These are phyloP conservation scores for Prototheca stagnorum DNA, from an alignment of 163 green algal genomes.

Conservation along the genomic window DNA sequence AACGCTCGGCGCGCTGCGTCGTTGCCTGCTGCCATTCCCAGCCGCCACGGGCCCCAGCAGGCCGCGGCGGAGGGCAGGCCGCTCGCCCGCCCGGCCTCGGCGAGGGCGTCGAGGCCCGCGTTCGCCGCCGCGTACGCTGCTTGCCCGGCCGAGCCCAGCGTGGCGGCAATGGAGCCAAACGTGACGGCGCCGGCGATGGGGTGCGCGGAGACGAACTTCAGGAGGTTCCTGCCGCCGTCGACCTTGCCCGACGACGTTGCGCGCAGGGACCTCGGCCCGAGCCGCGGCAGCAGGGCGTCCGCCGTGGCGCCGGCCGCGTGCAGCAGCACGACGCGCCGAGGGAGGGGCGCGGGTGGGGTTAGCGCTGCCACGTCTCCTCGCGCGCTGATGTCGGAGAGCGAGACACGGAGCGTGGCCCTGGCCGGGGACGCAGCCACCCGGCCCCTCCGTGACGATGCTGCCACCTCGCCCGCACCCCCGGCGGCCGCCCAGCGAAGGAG, in stretches of 20 bases:
- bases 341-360: no score
- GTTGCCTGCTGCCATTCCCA: slow-evolving; percentile 54
- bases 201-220: background rate
- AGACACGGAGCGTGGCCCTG: no score
- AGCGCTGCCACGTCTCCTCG: no score
- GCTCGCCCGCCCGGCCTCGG: background rate
- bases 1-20: no score
- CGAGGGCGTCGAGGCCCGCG: slow-evolving; percentile 25
- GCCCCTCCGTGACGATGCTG: no score
- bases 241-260: slow-evolving; percentile 37
- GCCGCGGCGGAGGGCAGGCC: slow-evolving; percentile 23
- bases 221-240: no score
- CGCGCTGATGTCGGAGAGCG: no score
- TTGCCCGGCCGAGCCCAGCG: slow-evolving; percentile 44
- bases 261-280: slow-evolving; percentile 11
- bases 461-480: background rate
- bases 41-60: slow-evolving; percentile 60
- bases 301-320: slow-evolving; percentile 22
- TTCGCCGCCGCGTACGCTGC: slow-evolving; percentile 74
- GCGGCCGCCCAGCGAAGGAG: slow-evolving; percentile 36
- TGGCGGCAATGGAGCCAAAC: slow-evolving; percentile 9
- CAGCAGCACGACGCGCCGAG: no score
- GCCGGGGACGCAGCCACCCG: no score
- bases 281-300: slow-evolving; percentile 21
- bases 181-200: background rate